Percentiles rank a stretch among this genome's conserved stretches.
These are phyloP conservation scores for Medicago ruthenica DNA, from an alignment of 306 rosid genomes.

Conservation along the genomic window DNA sequence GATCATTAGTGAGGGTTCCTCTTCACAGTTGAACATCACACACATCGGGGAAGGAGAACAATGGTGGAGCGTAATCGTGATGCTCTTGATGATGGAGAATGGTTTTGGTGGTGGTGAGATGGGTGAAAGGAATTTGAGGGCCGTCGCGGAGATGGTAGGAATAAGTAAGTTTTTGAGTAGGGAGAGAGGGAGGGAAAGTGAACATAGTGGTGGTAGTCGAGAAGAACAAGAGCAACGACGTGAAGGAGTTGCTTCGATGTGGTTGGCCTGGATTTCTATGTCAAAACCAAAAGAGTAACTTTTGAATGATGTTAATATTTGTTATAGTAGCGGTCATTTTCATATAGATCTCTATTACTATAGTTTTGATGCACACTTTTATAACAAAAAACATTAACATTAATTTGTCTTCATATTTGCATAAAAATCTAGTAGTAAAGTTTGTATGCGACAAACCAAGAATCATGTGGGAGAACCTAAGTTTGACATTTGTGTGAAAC, in stretches of 20 bases:
- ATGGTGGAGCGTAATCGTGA: neutral
- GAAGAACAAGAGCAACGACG: constrained; percentile 40
- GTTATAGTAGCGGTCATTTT: neutral
- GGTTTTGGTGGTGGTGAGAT: constrained; percentile 35
- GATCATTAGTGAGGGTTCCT: constrained; percentile 46
- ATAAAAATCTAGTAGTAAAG: neutral
- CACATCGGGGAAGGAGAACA: neutral
- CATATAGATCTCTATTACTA: neutral
- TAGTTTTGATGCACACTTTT: neutral
- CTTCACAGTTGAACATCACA: neutral
- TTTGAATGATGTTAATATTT: neutral
- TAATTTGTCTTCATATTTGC: neutral
- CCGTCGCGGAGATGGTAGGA: constrained; percentile 67
- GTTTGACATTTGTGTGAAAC: no score
- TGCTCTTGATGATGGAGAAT: neutral
- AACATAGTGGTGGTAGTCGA: neutral
- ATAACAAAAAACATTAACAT: neutral
- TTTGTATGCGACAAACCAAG: no score
- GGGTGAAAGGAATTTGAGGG: constrained; percentile 47
- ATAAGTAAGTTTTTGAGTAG: constrained; percentile 41
- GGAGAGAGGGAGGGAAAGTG: constrained; percentile 8
- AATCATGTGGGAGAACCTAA: no score
- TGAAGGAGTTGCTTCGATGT: constrained; percentile 49
- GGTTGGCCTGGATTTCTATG: constrained; percentile 41
- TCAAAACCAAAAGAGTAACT: neutral